Evolutionary conservation across 2,329 filamentous ascomycete genomes (phyloP), one percentile per base, ranked within the genome.

Genomic region (Plectosphaerella sp.): DNA sequence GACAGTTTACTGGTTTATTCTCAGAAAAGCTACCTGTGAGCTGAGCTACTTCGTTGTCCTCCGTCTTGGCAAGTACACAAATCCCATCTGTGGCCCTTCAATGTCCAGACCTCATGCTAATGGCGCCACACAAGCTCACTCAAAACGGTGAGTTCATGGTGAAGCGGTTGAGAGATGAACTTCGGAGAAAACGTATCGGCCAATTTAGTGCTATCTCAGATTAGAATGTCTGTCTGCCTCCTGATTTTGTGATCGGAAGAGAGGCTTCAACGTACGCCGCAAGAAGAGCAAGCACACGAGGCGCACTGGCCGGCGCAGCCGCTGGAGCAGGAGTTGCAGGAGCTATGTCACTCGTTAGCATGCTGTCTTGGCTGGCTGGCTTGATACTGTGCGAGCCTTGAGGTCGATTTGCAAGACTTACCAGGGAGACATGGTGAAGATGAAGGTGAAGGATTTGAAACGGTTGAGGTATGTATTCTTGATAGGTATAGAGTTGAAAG

Each of bases 251-350:
- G 11, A 3, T 33, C 11, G 8, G 3, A 10, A 33, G 25, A 22
- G 5, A 47, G 16, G 28, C 24, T 20, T 3, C 8, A 14, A 50
- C 49, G 15, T 51, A 57, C 56, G 54, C 49, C 51, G 56, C 56
- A 57, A 33, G 55, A 55, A 47, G 45, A 36, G 56, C 56, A 57
- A 12, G 54, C 51, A 52, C 56, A 57, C 47, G 54, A 18, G 41
- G 45, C 20, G 56, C 56, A 57, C 24, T 49, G 39, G 54, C 54
- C 56, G 25, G 56, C 52, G 45, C 56, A 57, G 54, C 33, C 52
- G 48, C 52, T 39, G 50, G 52, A 52, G 56, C 56, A 57, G 18
- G 54, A 54, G 52, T 52, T 52, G 56, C 56, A 57, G 16, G 56
- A 45, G 56, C 56, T 57, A 42, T n/a, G 5, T 4, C 1, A 14